Base-by-base conservation (phyloP, 495 filamentous ascomycete species). In the Neurospora pannonica region DNA sequence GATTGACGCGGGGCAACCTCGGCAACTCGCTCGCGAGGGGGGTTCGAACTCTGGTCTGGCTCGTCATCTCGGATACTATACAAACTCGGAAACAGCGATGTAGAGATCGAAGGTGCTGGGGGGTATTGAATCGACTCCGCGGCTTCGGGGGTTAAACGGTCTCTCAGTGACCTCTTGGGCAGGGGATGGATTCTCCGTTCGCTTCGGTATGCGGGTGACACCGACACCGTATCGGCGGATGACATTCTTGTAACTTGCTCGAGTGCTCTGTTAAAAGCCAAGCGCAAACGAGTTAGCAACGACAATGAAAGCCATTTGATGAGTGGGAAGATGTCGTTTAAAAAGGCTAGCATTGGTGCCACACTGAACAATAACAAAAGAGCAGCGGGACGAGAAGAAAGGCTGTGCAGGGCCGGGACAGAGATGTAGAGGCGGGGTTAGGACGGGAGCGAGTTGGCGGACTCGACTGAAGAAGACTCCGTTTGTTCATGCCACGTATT, bases 181-280 rank as follows among this genome's bases (percentile, higher is more conserved):
- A 99, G 87, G 70, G 97, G 97, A 48, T 94, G 93, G 79, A 99
- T 98, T 73, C 94, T 91, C 77, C 97, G 90, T 78, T 97, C 92
- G 75, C 54, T 36, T 67, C 54, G 54, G 15, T 67, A 67, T 67
- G 93, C 93, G 79, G 93, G 96, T 76, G 92, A 82, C 39, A 90
- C 86, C 70, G 94, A 94, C 71, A 87, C 86, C 70, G 91, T 90
- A 82, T 96, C 93, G 77, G 91, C 87, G 81, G 91, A 34, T 17
- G 54, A 89, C 87, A 89, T 88, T 21, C 74, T 86, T 70, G 77
- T 70, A 70, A 71, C 48, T 74, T 78, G 71, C 38, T 77, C 69
- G 74, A 69, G 62, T 77, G 31, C 76, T 79, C 48, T 71, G 74
- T 73, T 73, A 31, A 13, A 42, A 73, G 67, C 73, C 72, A 72